Percentiles rank a stretch among this genome's conserved stretches.
phyloP scores from a whole-genome alignment of 257 asterid species.

The Cinchona pubescens region DNA sequence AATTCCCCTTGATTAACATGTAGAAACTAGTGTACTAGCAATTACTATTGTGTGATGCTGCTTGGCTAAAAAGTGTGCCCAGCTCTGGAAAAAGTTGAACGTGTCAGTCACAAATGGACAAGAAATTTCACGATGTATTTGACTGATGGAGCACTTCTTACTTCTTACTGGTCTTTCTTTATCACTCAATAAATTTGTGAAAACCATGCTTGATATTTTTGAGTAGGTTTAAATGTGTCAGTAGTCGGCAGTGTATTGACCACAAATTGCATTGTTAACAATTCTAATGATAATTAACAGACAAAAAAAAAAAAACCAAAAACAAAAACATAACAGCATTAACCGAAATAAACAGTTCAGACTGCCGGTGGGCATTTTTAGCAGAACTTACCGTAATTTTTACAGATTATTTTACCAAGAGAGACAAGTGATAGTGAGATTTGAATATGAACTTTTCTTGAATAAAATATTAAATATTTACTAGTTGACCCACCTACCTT shows the following conservation, averaged over 20 bases:
- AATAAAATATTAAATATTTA: too few species aligned
- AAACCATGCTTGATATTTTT: constrained; percentile 4
- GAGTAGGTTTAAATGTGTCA: neutral
- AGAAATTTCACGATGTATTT: too few species aligned
- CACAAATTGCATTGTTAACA: neutral
- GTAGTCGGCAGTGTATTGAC: neutral
- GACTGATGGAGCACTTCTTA: neutral
- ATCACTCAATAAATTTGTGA: neutral
- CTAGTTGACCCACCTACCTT: too few species aligned
- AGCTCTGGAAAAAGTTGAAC: neutral
- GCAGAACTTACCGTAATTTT: too few species aligned
- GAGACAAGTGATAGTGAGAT: too few species aligned
- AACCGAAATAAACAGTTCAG: neutral
- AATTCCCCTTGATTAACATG: neutral
- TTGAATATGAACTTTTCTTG: too few species aligned
- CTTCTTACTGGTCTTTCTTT: neutral
- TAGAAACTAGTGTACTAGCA: neutral
- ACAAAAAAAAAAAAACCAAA: too few species aligned
- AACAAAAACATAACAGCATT: too few species aligned
- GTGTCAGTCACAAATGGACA: neutral
- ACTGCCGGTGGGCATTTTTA: neutral
- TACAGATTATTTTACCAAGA: too few species aligned
- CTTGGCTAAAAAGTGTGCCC: neutral
- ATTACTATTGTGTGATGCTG: neutral
- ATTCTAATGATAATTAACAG: neutral